Base-by-base conservation (phyloP, 2,329 filamentous ascomycete genomes). In the Cladosporium sp. region DNA sequence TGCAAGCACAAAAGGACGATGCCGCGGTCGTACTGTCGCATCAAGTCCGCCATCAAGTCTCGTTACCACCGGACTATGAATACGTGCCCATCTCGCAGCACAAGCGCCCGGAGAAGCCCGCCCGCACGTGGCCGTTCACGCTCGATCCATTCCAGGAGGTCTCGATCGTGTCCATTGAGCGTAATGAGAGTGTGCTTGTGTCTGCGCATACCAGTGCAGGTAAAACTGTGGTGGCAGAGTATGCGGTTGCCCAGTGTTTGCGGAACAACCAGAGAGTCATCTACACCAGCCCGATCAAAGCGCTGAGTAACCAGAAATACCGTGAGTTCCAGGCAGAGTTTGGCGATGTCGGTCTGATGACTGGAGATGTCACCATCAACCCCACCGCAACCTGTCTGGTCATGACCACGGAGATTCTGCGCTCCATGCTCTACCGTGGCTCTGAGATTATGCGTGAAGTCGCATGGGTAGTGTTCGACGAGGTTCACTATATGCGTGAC, bases 371-470 rank as follows among this genome's bases (percentile, higher is more conserved):
- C 58, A 98, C 93, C 19, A 98, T 98, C 72, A 98, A 98, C 70
- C 95, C 95, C 3, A 97, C 93, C 3, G 93, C 93, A 11, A 97
- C 91, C 55, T 98, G 93, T 69, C 77, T 98, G 54, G 93, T 98
- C 65, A 98, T 98, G 93, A 98, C 93, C 0, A 98, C 93, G 0
- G 93, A 98, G 75, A 98, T 98, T 89, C 72, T 98, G 67, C 86
- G 93, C 45, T 97, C 92, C 14, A 98, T 98, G 93, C 70, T 98
- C 72, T 98, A 98, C 71, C 83, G 93, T 61, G 93, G 93, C 55
- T 97, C 93, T 0, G 93, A 98, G 74, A 97, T 98, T 59, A 98
- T 98, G 92, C 89, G 93, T 61, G 93, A 98, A 74, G 95, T 98
- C 1, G 91, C 87, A 11, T 98, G 93, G 93, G 95, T 98, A 1